A percentile compares a stretch with the other conserved stretches of the same genome.
phyloP scores from a whole-genome alignment of 108 stramenopile species.

The Pseudonitzschia pungens region DNA sequence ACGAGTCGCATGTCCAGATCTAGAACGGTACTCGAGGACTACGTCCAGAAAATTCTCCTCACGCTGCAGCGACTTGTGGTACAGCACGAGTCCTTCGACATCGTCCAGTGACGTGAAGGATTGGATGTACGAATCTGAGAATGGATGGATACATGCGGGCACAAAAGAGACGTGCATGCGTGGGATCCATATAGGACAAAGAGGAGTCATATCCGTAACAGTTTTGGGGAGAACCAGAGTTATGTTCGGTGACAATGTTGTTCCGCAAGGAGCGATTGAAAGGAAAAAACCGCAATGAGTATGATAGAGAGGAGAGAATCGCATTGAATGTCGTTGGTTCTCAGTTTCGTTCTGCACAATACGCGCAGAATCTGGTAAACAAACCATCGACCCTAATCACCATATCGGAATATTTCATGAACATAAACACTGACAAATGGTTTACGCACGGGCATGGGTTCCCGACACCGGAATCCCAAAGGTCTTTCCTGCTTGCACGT shows the following conservation, averaged over 20 bases:
- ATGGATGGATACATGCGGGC: neutral
- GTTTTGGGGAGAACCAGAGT: neutral
- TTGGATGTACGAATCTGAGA: conserved; percentile 87
- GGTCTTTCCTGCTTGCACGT: conserved; percentile 92
- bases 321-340: neutral
- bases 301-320: neutral
- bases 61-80: conserved; percentile 32
- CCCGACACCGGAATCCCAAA: conserved; percentile 83
- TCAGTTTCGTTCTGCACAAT: too few relatives aligned
- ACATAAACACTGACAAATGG: neutral
- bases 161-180: too few relatives aligned
- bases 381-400: too few relatives aligned
- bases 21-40: conserved; percentile 52
- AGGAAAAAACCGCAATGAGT: neutral
- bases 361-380: too few relatives aligned
- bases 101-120: conserved; percentile 75
- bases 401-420: neutral
- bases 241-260: too few relatives aligned
- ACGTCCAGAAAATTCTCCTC: conserved; percentile 42
- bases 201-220: too few relatives aligned
- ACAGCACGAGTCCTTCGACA: conserved; percentile 48
- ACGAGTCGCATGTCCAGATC: conserved; percentile 27
- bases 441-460: conserved; percentile 86
- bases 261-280: neutral
- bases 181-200: too few relatives aligned